These are phyloP conservation scores for Jatropha multifida DNA, from an alignment of 441 rosid genomes.

Conservation along the genomic window DNA sequence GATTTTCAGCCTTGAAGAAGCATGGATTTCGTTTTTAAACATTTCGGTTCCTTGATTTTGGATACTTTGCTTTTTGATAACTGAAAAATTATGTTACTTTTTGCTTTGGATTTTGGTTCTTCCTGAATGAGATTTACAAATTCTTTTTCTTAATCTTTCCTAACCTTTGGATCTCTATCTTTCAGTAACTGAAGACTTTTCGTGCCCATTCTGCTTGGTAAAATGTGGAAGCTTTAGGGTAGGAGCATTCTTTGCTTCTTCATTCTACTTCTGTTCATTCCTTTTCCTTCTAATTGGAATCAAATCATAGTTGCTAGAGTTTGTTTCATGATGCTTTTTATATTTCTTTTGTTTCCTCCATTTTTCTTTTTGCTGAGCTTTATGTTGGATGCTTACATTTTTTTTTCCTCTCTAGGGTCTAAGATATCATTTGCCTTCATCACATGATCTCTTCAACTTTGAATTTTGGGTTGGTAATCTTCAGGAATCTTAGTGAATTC, in stretches of 20 bases:
- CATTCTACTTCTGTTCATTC: constrained; percentile 6
- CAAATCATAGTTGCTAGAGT: neutral
- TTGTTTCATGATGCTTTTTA: neutral
- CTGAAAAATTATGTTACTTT: neutral
- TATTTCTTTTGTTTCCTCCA: constrained; percentile 17
- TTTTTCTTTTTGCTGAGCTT: neutral
- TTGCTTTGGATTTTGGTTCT: constrained; percentile 1
- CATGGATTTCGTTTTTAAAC: constrained; percentile 1
- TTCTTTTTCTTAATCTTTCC: neutral
- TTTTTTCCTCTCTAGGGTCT: constrained; percentile 57
- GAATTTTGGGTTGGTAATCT: constrained; percentile 99
- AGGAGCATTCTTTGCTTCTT: constrained; percentile 19
- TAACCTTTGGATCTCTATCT: constrained; percentile 18
- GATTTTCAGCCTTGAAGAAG: neutral
- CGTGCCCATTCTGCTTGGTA: constrained; percentile 96
- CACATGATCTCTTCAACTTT: constrained; percentile 92
- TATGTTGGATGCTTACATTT: constrained; percentile 6
- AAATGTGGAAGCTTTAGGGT: constrained; percentile 98
- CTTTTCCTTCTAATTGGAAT: neutral
- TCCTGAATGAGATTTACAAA: constrained; percentile 7
- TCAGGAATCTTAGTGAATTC: constrained; percentile 36
- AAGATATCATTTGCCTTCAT: constrained; percentile 78
- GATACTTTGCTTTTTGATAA: constrained; percentile 2
- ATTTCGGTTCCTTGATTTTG: neutral
- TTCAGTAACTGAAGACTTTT: constrained; percentile 98